Evolutionary conservation across 208 protist genomes (phyloP), one percentile per base, ranked within the genome.

Genomic region (Wallacemonas rigidus): DNA sequence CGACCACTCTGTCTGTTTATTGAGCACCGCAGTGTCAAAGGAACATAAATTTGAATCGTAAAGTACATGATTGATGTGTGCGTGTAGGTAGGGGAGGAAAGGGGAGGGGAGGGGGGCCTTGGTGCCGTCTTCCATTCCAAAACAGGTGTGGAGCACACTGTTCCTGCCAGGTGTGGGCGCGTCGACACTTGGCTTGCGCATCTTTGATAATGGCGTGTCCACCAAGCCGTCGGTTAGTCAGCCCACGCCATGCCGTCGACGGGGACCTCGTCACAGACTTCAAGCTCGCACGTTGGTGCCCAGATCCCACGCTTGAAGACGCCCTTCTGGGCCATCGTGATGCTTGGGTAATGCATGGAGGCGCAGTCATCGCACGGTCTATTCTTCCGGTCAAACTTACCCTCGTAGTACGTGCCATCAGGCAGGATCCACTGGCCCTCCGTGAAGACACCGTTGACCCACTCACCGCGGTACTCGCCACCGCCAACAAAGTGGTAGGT

Each of bases 391-490:
- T 97, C 91, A 69, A 97, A 97, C 62, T 86, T 84, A 2, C 93
- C 93, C 63, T 97, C 93, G 74, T 94, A 97, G 70, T 97, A 95
- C 1, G 82, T 85, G 2, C 93, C 93, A 65, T 93, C 82, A 9
- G 81, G 79, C 41, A 97, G 84, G 61, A 94, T 91, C 91, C 93
- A 97, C 75, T 97, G 90, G 26, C 93, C 93, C 41, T 97, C 85
- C 38, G 75, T 82, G 71, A 97, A 92, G 9, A 94, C 81, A 61
- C 90, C 89, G 54, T 87, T 75, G 1, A 76, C 78, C 88, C 89
- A 94, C 56, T 88, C 82, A 2, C 89, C 89, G 71, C 87, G 87
- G 71, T 97, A 95, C 80, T 97, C 90, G 58, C 83, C 86, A 12
- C 91, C 90, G 12, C 81, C 76, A 5, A 76, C 89, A 70, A 95